Evolutionary conservation across 768 basidiomycete species (phyloP).

Genomic region (Suillus lakei): DNA sequence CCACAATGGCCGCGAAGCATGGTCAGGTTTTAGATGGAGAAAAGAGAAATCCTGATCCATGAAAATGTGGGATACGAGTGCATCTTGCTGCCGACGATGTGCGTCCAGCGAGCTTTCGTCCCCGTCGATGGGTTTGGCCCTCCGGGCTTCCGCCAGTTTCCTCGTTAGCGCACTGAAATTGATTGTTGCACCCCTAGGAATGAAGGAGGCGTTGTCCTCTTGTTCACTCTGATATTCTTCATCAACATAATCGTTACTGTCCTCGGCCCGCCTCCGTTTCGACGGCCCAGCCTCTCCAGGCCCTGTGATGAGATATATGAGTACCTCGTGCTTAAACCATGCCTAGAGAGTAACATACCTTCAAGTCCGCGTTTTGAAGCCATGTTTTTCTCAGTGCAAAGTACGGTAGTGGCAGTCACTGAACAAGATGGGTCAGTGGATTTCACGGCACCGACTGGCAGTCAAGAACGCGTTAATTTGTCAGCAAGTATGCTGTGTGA

Average conservation of each 20-base stretch:
- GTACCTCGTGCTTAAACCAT: conserved; percentile 4
- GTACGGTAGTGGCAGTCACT: not conserved
- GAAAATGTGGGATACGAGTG: conserved; percentile 81
- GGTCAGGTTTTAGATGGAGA: conserved; percentile 88
- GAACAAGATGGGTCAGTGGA: not conserved
- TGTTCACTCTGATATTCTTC: conserved; percentile 52
- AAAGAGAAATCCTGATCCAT: conserved; percentile 86
- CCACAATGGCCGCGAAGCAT: conserved; percentile 92
- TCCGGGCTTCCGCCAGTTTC: conserved; percentile 70
- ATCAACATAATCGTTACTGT: conserved; percentile 62
- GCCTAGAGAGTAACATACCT: conserved; percentile 31
- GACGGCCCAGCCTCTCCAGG: conserved; percentile 29
- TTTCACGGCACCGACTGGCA: not conserved
- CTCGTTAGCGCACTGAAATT: conserved; percentile 85
- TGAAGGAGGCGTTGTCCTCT: conserved; percentile 43
- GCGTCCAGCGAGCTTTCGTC: conserved; percentile 59
- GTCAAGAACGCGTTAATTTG: not conserved
- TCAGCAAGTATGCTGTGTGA: not conserved
- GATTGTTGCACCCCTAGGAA: conserved; percentile 80
- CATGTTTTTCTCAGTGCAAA: conserved; percentile 27
- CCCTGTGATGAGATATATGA: conserved; percentile 11
- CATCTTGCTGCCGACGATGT: conserved; percentile 76
- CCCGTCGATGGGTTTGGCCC: conserved; percentile 41
- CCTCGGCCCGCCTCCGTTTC: conserved; percentile 51
- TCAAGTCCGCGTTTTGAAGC: conserved; percentile 45